phyloP scores from a whole-genome alignment of 257 asterid species.

The Solanum okadae region DNA sequence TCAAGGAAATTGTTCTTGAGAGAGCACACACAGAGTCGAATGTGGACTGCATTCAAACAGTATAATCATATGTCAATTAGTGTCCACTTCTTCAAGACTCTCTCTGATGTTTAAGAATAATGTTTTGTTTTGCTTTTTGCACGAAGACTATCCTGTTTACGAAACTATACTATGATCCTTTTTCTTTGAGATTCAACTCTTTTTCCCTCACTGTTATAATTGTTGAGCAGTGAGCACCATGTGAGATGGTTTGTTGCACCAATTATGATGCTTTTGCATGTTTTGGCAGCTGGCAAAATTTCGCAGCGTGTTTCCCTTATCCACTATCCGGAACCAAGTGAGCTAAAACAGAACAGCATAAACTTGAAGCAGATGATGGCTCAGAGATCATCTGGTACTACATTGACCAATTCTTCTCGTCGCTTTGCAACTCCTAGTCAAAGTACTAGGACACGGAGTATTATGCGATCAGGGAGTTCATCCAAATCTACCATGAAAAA shows the following conservation, averaged over 20 bases:
- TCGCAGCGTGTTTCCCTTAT: slow-evolving; percentile 44
- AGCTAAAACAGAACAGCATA: slow-evolving; percentile 22
- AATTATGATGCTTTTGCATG: background rate
- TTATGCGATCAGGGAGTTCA: slow-evolving; percentile 22
- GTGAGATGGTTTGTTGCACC: background rate
- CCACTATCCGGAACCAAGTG: slow-evolving; percentile 58
- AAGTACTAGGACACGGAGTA: slow-evolving; percentile 22
- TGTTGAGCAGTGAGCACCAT: background rate
- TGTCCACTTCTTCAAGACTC: background rate
- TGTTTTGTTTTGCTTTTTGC: background rate
- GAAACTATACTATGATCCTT: background rate
- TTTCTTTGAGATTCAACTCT: background rate
- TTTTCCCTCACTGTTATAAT: background rate
- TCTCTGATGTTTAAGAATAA: background rate
- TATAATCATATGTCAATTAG: background rate
- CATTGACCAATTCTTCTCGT: slow-evolving; percentile 40
- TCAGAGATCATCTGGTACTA: slow-evolving; percentile 32
- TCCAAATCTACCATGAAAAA: slow-evolving; percentile 35
- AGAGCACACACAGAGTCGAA: background rate
- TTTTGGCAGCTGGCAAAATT: slow-evolving; percentile 56
- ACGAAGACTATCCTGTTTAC: background rate
- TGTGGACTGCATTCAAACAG: background rate
- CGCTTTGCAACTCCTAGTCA: slow-evolving; percentile 35
- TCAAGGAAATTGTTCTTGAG: background rate
- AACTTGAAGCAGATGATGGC: slow-evolving; percentile 9